Conservation (phyloP, 371 early-diverging fungal species). For the Smittium culicis region DNA sequence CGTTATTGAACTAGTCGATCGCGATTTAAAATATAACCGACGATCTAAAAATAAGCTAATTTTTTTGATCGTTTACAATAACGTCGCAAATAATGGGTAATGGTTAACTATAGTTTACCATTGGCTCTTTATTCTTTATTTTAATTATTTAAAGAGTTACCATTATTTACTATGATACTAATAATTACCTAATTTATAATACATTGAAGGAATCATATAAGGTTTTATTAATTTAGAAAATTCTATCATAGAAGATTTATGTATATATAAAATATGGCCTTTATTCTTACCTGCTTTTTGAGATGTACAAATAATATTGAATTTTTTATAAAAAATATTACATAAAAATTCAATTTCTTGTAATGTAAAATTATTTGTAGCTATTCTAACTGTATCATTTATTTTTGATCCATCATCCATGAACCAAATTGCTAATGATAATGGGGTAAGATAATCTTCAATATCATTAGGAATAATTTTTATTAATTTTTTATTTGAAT, state of each 20-base stretch:
- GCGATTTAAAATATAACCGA: conserved; percentile 21
- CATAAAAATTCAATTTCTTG: conserved; percentile 18
- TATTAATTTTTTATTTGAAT: conserved; percentile 16
- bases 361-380: conserved; percentile 17
- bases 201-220: conserved; percentile 16
- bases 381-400: conserved; percentile 15
- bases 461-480: conserved; percentile 17
- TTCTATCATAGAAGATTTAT: conserved; percentile 17
- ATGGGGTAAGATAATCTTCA: conserved; percentile 13
- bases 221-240: conserved; percentile 22
- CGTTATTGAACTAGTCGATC: conserved; percentile 23
- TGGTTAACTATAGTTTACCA: conserved; percentile 14
- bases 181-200: conserved; percentile 18
- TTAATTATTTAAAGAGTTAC: conserved; percentile 15
- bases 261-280: conserved; percentile 16
- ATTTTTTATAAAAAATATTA: conserved; percentile 16
- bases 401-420: conserved; percentile 17
- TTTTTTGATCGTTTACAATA: conserved; percentile 21
- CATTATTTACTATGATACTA: conserved; percentile 11
- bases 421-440: conserved; percentile 14
- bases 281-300: conserved; percentile 11
- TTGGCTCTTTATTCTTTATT: conserved; percentile 16
- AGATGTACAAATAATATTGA: conserved; percentile 17
- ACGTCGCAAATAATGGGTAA: conserved; percentile 14
- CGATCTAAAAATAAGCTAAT: conserved; percentile 23